Evolutionary conservation across 768 basidiomycete genomes (phyloP).

Genomic region (Xerocomus brunneocitrinus): DNA sequence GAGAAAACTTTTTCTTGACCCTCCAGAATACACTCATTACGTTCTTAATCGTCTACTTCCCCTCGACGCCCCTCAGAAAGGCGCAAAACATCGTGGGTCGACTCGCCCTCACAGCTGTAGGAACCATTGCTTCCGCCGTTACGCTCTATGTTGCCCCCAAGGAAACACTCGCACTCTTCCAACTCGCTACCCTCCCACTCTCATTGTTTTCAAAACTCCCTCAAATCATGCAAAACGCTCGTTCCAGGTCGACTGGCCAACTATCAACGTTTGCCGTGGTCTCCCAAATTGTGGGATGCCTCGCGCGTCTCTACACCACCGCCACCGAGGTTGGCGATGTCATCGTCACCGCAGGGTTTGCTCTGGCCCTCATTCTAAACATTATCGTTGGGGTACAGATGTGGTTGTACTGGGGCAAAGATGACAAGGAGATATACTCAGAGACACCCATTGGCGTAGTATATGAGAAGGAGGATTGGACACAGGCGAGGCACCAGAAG

Average conservation of each 20-base stretch:
- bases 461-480: slow-evolving; percentile 29
- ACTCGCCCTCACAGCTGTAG: slow-evolving; percentile 29
- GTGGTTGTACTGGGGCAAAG: slow-evolving; percentile 77
- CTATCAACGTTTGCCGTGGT: slow-evolving; percentile 91
- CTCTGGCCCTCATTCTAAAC: slow-evolving; percentile 78
- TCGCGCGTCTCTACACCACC: slow-evolving; percentile 92
- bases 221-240: slow-evolving; percentile 82
- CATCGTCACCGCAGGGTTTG: slow-evolving; percentile 80
- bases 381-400: slow-evolving; percentile 79
- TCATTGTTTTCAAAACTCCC: slow-evolving; percentile 92
- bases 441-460: slow-evolving; percentile 16
- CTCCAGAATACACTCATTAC: slow-evolving; percentile 87
- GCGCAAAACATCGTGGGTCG: slow-evolving; percentile 26
- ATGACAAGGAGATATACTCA: slow-evolving; percentile 30
- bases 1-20: slow-evolving; percentile 93
- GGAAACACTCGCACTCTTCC: slow-evolving; percentile 59
- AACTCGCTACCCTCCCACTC: slow-evolving; percentile 84
- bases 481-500: slow-evolving; percentile 22
- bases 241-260: slow-evolving; percentile 79
- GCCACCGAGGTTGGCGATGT: slow-evolving; percentile 81
- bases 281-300: slow-evolving; percentile 82
- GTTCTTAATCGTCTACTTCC: slow-evolving; percentile 75
- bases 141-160: slow-evolving; percentile 47
- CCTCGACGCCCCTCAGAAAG: slow-evolving; percentile 29
- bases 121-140: slow-evolving; percentile 33